phyloP scores from a whole-genome alignment of 2,329 filamentous ascomycete genomes.

The Botryotinia convoluta region DNA sequence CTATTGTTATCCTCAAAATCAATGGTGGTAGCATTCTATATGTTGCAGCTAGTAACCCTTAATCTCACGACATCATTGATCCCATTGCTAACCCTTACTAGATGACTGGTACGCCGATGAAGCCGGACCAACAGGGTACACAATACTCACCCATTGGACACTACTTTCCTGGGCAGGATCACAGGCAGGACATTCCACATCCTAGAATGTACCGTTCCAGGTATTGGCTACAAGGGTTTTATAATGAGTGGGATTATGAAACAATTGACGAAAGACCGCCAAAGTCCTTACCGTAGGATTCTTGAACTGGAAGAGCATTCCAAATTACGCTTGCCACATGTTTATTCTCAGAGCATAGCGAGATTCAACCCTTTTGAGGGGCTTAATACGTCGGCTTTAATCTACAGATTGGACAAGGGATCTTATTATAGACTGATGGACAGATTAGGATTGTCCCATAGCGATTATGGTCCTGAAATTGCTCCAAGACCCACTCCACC shows the following conservation, averaged over 20 bases:
- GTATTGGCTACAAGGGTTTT: no score
- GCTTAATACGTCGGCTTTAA: background rate
- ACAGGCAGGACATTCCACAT: no score
- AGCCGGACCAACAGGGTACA: background rate
- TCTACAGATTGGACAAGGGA: background rate
- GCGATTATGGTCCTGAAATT: background rate
- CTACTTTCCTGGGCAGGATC: no score
- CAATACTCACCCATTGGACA: background rate
- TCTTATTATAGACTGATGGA: slow-evolving; percentile 6
- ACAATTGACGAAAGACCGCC: no score
- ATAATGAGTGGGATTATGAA: no score
- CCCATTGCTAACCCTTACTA: no score
- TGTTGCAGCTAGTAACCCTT: background rate
- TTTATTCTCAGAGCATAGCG: background rate
- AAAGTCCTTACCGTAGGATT: background rate
- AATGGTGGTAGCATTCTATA: background rate
- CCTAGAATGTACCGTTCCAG: background rate
- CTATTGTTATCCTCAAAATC: background rate
- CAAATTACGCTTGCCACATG: background rate
- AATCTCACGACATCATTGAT: no score
- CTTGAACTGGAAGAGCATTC: background rate
- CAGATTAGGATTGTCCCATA: background rate
- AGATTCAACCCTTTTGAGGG: background rate
- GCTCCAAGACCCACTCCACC: background rate
- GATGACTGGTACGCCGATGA: background rate